Evolutionary conservation across 257 asterid species (phyloP).

Genomic region (Solanum microdontum): DNA sequence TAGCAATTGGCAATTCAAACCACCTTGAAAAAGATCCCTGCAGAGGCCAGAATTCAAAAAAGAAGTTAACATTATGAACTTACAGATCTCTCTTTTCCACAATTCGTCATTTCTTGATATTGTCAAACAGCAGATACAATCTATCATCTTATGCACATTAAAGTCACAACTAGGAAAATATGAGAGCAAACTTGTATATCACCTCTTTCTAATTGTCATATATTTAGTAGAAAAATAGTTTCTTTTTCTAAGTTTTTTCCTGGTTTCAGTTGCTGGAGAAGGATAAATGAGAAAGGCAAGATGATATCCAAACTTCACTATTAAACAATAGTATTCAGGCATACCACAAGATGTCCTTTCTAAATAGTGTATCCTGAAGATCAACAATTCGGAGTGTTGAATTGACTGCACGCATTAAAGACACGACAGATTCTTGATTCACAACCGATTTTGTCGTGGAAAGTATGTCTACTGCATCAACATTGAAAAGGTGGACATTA

Average conservation of each 20-base stretch:
- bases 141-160: background rate
- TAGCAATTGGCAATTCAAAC: constrained; percentile 8
- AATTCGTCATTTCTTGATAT: background rate
- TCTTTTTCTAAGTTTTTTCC: background rate
- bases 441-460: background rate
- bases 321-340: background rate
- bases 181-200: background rate
- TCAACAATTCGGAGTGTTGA: constrained; percentile 13
- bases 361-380: constrained; percentile 8
- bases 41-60: background rate
- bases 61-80: background rate
- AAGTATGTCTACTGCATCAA: constrained; percentile 7
- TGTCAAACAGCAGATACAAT: background rate
- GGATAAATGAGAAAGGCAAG: background rate
- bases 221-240: background rate
- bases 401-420: constrained; percentile 12
- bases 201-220: background rate
- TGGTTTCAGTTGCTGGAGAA: background rate
- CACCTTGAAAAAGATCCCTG: constrained; percentile 19
- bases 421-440: constrained; percentile 10
- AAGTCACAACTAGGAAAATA: background rate
- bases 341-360: constrained; percentile 23
- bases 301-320: background rate
- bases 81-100: background rate
- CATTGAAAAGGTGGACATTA: background rate